Conservation (phyloP, 371 early-diverging fungal genomes). For the Lichtheimia ramosa region DNA sequence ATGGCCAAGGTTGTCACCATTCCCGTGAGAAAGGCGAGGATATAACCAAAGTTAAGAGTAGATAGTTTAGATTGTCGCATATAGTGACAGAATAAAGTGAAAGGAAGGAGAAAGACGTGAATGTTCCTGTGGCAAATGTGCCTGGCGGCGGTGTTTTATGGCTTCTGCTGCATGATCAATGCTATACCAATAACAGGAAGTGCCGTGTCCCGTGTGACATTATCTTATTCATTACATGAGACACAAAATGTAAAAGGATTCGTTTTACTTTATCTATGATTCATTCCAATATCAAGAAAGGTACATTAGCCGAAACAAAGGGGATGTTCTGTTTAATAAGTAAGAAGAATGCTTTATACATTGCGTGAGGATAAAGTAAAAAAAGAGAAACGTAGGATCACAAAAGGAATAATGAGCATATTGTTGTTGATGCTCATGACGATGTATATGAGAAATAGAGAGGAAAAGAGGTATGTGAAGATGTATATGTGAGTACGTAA, state of each 20-base stretch:
- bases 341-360: constrained; percentile 4
- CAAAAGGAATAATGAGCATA: background rate
- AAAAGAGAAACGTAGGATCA: background rate
- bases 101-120: background rate
- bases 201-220: background rate
- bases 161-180: no score
- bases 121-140: no score
- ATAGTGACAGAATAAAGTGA: background rate
- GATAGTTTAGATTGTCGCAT: no score
- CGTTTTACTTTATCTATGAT: background rate
- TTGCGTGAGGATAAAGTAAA: background rate
- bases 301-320: background rate
- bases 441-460: background rate
- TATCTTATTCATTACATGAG: background rate
- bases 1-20: background rate
- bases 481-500: background rate
- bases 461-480: background rate
- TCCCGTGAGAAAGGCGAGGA: background rate
- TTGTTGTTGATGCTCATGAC: background rate
- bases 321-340: background rate
- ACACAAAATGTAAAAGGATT: background rate
- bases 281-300: background rate
- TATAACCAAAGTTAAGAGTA: background rate
- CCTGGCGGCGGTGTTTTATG: no score
- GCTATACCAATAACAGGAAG: background rate